Evolutionary conservation across 1,284 basidiomycete genomes (phyloP).

Genomic region (Rhodotorula sp.): DNA sequence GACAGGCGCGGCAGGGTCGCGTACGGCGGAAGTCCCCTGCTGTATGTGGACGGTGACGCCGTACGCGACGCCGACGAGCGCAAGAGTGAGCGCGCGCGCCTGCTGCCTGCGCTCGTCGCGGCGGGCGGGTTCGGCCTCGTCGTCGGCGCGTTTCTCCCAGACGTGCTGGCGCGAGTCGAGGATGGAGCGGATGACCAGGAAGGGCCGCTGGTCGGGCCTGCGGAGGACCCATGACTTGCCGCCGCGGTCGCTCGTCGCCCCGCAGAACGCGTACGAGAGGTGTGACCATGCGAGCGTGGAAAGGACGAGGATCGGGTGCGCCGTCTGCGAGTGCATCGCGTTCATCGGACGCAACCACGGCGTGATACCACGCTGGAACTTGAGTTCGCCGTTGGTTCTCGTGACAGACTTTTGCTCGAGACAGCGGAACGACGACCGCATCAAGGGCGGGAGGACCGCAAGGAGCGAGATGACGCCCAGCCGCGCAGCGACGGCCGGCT

Average conservation of each 20-base stretch:
- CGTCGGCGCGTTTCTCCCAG: background rate
- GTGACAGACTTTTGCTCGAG: conserved; percentile 20
- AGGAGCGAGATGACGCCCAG: conserved; percentile 7
- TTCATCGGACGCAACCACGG: conserved; percentile 26
- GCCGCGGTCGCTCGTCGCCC: background rate
- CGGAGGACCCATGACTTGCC: conserved; percentile 17
- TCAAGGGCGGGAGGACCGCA: conserved; percentile 28
- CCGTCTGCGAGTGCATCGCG: background rate
- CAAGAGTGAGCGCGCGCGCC: conserved; percentile 13
- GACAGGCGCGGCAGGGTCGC: background rate
- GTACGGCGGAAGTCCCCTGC: conserved; percentile 5
- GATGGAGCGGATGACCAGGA: conserved; percentile 4
- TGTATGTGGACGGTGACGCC: conserved; percentile 20
- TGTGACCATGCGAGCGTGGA: conserved; percentile 30
- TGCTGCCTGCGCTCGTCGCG: conserved; percentile 1
- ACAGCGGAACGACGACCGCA: conserved; percentile 23
- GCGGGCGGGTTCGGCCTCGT: background rate
- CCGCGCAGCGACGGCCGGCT: background rate
- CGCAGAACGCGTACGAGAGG: conserved; percentile 26
- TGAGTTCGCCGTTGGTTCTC: conserved; percentile 8
- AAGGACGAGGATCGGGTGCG: conserved; percentile 10
- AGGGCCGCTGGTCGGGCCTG: background rate
- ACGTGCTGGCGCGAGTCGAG: conserved; percentile 7
- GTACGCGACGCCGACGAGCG: conserved; percentile 6
- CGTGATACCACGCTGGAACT: conserved; percentile 20